Conservation (phyloP, 2,329 filamentous ascomycete genomes). For the Aurifilum marmelostoma region DNA sequence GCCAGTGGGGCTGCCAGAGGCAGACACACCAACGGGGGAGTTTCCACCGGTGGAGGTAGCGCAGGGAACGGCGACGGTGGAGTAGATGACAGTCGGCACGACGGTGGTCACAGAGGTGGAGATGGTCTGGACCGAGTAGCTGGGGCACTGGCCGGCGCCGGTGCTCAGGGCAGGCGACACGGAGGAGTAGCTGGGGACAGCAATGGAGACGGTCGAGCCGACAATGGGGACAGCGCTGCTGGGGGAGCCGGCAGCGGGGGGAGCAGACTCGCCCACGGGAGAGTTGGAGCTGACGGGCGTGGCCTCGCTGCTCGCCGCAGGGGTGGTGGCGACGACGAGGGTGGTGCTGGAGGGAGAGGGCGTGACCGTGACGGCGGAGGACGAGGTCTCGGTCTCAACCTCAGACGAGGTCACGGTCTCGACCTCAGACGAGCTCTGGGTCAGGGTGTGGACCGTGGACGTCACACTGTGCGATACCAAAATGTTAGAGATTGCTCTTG, state of each 20-base stretch:
- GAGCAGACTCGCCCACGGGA: conserved; percentile 33
- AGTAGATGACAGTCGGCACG: conserved; percentile 58
- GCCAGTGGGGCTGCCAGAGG: conserved; percentile 29
- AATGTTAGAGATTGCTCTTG: not conserved
- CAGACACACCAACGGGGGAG: conserved; percentile 26
- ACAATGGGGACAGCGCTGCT: conserved; percentile 22
- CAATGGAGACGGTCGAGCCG: conserved; percentile 28
- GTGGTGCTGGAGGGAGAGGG: conserved; percentile 33
- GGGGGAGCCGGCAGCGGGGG: conserved; percentile 32
- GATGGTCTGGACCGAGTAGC: conserved; percentile 53
- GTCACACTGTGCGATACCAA: conserved; percentile 42
- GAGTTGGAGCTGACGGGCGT: conserved; percentile 28
- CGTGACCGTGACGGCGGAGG: conserved; percentile 35
- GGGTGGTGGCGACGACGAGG: conserved; percentile 31
- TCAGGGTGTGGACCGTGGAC: conserved; percentile 64
- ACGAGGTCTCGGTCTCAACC: conserved; percentile 37
- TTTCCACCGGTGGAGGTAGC: conserved; percentile 33
- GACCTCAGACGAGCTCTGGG: conserved; percentile 42
- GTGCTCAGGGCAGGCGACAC: conserved; percentile 30
- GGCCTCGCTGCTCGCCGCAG: conserved; percentile 23
- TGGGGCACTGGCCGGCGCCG: conserved; percentile 38
- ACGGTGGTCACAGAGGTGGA: conserved; percentile 61
- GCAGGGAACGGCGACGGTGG: conserved; percentile 49
- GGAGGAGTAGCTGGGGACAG: conserved; percentile 21
- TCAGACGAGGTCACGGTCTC: conserved; percentile 39